A percentile compares a stretch with the other conserved stretches of the same genome.
Conservation (phyloP, 2,329 filamentous ascomycete genomes). For the Xylaria arbuscula region DNA sequence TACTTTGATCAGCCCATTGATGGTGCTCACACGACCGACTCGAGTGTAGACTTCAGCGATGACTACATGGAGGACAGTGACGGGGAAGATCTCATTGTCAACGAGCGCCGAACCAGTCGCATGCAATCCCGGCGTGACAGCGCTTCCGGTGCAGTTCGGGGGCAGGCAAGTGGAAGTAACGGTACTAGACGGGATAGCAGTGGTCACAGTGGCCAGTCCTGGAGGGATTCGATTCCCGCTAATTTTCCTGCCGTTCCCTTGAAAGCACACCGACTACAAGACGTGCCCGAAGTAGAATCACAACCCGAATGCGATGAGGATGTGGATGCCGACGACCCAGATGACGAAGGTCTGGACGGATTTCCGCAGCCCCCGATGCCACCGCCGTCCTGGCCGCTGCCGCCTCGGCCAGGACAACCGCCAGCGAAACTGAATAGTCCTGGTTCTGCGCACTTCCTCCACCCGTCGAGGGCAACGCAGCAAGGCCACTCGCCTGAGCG, state of each 20-base stretch:
- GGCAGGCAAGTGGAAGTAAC: slow-evolving; percentile 14
- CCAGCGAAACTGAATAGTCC: slow-evolving; percentile 7
- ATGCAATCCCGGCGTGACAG: slow-evolving; percentile 37
- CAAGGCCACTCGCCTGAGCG: slow-evolving; percentile 28
- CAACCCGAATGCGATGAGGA: slow-evolving; percentile 26
- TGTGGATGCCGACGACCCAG: slow-evolving; percentile 29
- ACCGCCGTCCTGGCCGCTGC: slow-evolving; percentile 35
- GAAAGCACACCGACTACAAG: slow-evolving; percentile 30
- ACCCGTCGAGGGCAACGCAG: slow-evolving; percentile 40
- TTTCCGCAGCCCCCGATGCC: slow-evolving; percentile 36
- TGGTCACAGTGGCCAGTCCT: slow-evolving; percentile 25
- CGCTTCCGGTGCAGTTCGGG: slow-evolving; percentile 11
- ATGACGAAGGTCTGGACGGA: slow-evolving; percentile 22
- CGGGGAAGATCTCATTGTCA: slow-evolving; percentile 40
- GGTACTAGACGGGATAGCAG: slow-evolving; percentile 28
- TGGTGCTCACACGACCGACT: slow-evolving; percentile 43
- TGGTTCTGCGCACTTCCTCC: slow-evolving; percentile 24
- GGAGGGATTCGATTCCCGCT: slow-evolving; percentile 40
- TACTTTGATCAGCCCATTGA: slow-evolving; percentile 49
- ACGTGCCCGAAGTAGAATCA: slow-evolving; percentile 37
- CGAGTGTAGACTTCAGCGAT: slow-evolving; percentile 51
- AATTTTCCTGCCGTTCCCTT: slow-evolving; percentile 33
- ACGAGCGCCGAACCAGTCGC: slow-evolving; percentile 41
- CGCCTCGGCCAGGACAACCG: slow-evolving; percentile 26
- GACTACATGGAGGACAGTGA: slow-evolving; percentile 40